Base-by-base conservation (phyloP, 2,329 filamentous ascomycete species). In the Neonectria hederae region DNA sequence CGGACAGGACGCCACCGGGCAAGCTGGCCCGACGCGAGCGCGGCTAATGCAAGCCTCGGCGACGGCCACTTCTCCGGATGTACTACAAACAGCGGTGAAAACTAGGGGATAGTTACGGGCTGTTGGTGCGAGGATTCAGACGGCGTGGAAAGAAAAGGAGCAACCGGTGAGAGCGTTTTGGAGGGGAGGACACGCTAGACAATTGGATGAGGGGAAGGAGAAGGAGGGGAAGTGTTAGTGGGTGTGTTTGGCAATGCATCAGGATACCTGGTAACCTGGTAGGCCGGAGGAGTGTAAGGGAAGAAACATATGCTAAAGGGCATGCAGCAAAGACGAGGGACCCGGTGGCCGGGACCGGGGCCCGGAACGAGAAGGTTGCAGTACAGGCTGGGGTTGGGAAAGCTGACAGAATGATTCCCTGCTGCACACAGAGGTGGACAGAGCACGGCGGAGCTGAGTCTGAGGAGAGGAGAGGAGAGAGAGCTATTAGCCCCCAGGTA, bases 61-160 rank as follows among this genome's bases (percentile, higher is more conserved):
- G 65, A 52, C 52, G 52, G 59, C 38, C 30, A 51, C 26, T 53
- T 65, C 54, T 48, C 26, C 19, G 42, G 45, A 61, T 46, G 67
- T 54, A 42, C 42, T 54, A 65, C 65, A 73, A 73, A 73, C 67
- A 59, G 71, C 71, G 71, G 71, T 73, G 70, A 70, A 73, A 64
- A 57, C 5, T 17, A 54, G 30, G 49, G 49, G 51, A 10, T n/a
- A n/a, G n/a, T n/a, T n/a, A 32, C 32, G 19, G 26, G 53, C 24
- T 38, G 35, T 32, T 45, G 26, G 62, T 60, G 38, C 28, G 19
- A 53, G 54, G 48, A 54, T 57, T 19, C 21, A 22, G 24, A 57
- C 26, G 30, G 48, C 22, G 43, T 62, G 35, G 40, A 17, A 30
- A 65, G 38, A 43, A 54, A 53, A 54, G 35, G 38, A 59, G 62